Evolutionary conservation across 192 early-diverging fungal genomes (phyloP).

Genomic region (Globomyces pollinis-pini): DNA sequence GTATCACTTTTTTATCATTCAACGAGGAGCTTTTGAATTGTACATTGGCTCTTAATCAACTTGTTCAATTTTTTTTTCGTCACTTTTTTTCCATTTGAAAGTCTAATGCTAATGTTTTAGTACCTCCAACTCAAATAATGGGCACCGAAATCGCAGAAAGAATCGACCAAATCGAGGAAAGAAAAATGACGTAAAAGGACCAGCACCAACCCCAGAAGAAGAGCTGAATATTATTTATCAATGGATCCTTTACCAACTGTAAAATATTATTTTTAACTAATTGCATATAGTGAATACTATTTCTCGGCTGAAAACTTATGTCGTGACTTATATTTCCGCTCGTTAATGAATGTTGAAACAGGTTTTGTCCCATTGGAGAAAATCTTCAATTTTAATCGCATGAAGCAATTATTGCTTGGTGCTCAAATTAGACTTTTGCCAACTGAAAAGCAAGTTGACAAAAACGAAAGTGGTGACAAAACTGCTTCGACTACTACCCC

Average conservation of each 20-base stretch:
- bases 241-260: constrained; percentile 60
- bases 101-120: no score
- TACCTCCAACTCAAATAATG: no score
- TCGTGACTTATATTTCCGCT: constrained; percentile 90
- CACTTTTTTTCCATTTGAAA: no score
- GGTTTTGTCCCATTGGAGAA: constrained; percentile 76
- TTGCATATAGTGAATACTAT: constrained; percentile 75
- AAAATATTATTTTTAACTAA: constrained; percentile 19
- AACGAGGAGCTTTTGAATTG: no score
- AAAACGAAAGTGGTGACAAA: not conserved
- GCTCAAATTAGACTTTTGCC: constrained; percentile 1
- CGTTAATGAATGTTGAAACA: constrained; percentile 80
- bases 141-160: not conserved
- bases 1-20: no score
- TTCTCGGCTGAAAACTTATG: constrained; percentile 95
- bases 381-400: constrained; percentile 83
- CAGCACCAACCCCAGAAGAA: not conserved
- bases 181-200: not conserved
- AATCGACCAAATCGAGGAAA: no score
- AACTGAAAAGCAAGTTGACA: not conserved
- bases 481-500: not conserved
- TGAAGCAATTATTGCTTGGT: constrained; percentile 50
- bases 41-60: no score
- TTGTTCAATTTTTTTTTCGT: no score
- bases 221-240: constrained; percentile 37